Evolutionary conservation across 2,329 filamentous ascomycete genomes (phyloP).

Genomic region (Colletotrichum sp.): DNA sequence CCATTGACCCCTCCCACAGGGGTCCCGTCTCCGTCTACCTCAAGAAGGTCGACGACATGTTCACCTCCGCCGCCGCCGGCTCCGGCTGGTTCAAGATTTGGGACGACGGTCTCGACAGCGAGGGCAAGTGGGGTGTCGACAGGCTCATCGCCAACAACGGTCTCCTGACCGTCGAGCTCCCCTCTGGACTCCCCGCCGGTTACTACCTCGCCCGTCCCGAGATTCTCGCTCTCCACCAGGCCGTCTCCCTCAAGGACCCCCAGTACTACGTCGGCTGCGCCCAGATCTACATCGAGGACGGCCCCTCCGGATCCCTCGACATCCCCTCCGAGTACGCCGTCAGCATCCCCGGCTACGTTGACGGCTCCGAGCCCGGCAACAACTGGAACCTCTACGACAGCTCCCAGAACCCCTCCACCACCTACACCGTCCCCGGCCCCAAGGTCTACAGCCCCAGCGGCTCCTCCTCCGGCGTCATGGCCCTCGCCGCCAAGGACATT

Average conservation of each 20-base stretch:
- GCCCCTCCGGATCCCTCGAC: constrained; percentile 48
- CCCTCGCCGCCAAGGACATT: constrained; percentile 2
- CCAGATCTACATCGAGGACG: constrained; percentile 66
- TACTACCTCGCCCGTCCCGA: constrained; percentile 77
- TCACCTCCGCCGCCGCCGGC: constrained; percentile 57
- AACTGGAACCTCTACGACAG: constrained; percentile 68
- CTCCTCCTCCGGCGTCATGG: constrained; percentile 1
- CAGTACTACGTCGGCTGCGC: constrained; percentile 78
- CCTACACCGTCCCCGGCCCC: constrained; percentile 66
- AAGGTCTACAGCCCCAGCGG: constrained; percentile 50
- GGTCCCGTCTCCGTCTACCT: constrained; percentile 77
- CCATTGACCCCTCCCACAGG: constrained; percentile 65
- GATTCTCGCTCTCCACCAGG: constrained; percentile 71
- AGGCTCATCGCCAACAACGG: constrained; percentile 70
- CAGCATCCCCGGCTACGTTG: constrained; percentile 70
- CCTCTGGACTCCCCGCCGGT: constrained; percentile 64
- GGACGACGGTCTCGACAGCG: constrained; percentile 68
- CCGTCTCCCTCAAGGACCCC: constrained; percentile 55
- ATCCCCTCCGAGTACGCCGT: constrained; percentile 57
- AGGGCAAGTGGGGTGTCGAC: constrained; percentile 72
- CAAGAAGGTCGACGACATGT: constrained; percentile 68
- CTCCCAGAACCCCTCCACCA: constrained; percentile 44
- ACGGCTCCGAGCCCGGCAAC: constrained; percentile 57
- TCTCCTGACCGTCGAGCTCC: constrained; percentile 66
- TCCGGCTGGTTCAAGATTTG: constrained; percentile 82